Percentiles rank a stretch among this genome's conserved stretches.
phyloP scores from a whole-genome alignment of 139 green algal species.

The Microglena sp. region DNA sequence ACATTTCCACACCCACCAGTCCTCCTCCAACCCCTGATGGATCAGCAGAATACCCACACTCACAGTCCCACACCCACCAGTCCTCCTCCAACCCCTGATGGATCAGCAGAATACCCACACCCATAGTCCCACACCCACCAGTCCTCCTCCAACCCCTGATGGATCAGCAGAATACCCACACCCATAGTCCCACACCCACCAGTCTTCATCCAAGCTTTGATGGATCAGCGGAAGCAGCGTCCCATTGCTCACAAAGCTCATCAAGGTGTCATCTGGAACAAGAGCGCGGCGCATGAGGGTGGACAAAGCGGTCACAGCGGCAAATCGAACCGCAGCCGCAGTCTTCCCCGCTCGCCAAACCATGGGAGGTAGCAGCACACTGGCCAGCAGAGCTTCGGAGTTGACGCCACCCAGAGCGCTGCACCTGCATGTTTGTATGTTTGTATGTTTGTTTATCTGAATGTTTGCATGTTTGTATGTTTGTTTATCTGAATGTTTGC shows the following conservation, averaged over 20 bases:
- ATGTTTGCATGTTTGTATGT: too few relatives aligned
- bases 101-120: too few relatives aligned
- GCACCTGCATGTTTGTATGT: background rate
- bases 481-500: too few relatives aligned
- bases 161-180: too few relatives aligned
- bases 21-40: too few relatives aligned
- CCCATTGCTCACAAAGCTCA: constrained; percentile 2
- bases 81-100: too few relatives aligned
- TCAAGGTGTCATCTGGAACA: background rate
- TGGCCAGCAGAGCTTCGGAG: constrained; percentile 18
- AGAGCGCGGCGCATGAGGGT: constrained; percentile 36
- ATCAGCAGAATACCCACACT: too few relatives aligned
- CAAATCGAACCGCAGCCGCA: constrained; percentile 58
- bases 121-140: constrained; percentile 46
- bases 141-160: too few relatives aligned
- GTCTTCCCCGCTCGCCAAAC: constrained; percentile 67
- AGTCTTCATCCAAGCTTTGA: constrained; percentile 71
- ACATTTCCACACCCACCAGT: too few relatives aligned
- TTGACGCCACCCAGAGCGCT: constrained; percentile 1
- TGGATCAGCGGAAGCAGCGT: constrained; percentile 51
- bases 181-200: constrained; percentile 38
- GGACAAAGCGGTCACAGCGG: constrained; percentile 46
- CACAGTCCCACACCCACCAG: too few relatives aligned
- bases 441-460: too few relatives aligned
- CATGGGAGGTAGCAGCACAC: constrained; percentile 55